phyloP scores from a whole-genome alignment of 768 basidiomycete genomes.

The Lactifluus piperatus region DNA sequence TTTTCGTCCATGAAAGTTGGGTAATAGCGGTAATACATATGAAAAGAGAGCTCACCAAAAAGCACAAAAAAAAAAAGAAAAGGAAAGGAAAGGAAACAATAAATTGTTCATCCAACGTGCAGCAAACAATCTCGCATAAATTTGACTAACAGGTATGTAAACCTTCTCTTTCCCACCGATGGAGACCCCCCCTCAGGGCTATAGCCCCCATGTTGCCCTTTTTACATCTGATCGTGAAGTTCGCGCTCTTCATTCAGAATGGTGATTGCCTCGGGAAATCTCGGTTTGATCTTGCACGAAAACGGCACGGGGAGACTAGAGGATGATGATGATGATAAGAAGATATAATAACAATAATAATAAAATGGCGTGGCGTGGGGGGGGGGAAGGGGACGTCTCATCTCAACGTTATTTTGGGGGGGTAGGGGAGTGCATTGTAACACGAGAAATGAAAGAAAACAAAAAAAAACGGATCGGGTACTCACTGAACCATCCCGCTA shows the following conservation, averaged over 20 bases:
- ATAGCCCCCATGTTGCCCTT: neutral
- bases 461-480: neutral
- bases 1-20: neutral
- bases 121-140: neutral
- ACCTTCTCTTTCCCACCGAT: too few relatives aligned
- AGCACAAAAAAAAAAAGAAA: neutral
- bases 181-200: too few relatives aligned
- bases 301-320: constrained; percentile 20
- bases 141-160: neutral
- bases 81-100: neutral
- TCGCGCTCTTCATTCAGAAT: constrained; percentile 14
- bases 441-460: neutral
- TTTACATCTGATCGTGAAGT: constrained; percentile 3
- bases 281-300: constrained; percentile 18
- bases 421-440: neutral
- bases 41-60: too few relatives aligned
- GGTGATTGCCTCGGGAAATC: constrained; percentile 17
- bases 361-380: too few relatives aligned
- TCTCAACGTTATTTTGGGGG: neutral
- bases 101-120: neutral
- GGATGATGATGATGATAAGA: neutral
- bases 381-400: neutral
- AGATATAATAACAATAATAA: too few relatives aligned
- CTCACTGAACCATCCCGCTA: constrained; percentile 21
- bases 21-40: neutral